Evolutionary conservation across 2,329 filamentous ascomycete genomes (phyloP).

Genomic region (Cladosporium sp.): DNA sequence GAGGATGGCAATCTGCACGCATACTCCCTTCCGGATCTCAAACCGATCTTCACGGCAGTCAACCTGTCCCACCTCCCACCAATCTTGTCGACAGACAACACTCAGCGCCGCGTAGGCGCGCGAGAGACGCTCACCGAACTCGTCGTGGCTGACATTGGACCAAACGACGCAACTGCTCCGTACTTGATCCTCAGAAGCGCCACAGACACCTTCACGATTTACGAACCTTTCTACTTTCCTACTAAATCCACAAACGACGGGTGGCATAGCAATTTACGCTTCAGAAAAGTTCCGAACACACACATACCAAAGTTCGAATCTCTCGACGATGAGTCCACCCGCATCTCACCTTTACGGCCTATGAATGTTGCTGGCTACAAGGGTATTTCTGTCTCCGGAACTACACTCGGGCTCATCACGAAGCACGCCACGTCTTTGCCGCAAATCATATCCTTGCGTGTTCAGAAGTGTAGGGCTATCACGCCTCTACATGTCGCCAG

Average conservation of each 20-base stretch:
- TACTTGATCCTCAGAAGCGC: slow-evolving; percentile 77
- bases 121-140: slow-evolving; percentile 75
- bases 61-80: slow-evolving; percentile 74
- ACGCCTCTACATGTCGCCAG: slow-evolving; percentile 5
- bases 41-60: slow-evolving; percentile 68
- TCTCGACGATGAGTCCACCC: slow-evolving; percentile 44
- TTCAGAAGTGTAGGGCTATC: slow-evolving; percentile 3
- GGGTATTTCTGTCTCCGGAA: slow-evolving; percentile 75
- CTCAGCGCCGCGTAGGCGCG: slow-evolving; percentile 62
- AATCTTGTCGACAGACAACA: slow-evolving; percentile 66
- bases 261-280: slow-evolving; percentile 60
- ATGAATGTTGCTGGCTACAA: slow-evolving; percentile 71
- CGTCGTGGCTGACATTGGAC: slow-evolving; percentile 78
- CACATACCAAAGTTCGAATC: slow-evolving; percentile 56
- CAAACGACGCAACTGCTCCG: slow-evolving; percentile 63
- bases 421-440: slow-evolving; percentile 75
- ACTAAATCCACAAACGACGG: neutral
- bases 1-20: slow-evolving; percentile 66
- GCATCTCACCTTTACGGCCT: slow-evolving; percentile 48
- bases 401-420: slow-evolving; percentile 74
- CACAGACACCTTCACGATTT: slow-evolving; percentile 79
- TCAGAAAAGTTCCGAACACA: slow-evolving; percentile 69
- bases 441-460: slow-evolving; percentile 45
- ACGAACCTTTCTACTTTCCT: slow-evolving; percentile 65
- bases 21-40: slow-evolving; percentile 70